Evolutionary conservation across 495 filamentous ascomycete species (phyloP).

Genomic region (Collariella sp.): DNA sequence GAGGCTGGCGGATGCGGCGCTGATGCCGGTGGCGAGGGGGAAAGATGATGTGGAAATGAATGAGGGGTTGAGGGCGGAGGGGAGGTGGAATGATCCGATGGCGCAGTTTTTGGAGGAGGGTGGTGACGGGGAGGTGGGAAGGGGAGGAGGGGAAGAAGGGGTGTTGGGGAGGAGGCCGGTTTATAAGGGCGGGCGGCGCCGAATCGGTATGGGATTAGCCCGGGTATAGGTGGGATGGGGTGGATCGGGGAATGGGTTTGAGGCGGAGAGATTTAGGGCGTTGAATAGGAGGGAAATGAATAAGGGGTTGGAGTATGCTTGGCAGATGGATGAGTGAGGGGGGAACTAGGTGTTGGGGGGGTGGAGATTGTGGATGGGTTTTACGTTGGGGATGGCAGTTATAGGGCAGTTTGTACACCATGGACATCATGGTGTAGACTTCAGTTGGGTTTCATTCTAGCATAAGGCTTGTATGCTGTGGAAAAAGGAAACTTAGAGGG

Average conservation of each 20-base stretch:
- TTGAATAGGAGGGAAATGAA: constrained; percentile 64
- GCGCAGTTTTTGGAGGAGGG: constrained; percentile 56
- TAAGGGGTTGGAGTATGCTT: constrained; percentile 77
- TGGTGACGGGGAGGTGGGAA: constrained; percentile 25
- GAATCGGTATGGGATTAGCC: constrained; percentile 94
- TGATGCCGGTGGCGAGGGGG: constrained; percentile 69
- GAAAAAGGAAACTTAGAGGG: no score
- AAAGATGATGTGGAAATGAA: constrained; percentile 81
- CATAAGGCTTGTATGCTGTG: no score
- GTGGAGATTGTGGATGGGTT: neutral
- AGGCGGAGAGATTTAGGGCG: constrained; percentile 87
- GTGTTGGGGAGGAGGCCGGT: constrained; percentile 53
- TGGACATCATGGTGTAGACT: no score
- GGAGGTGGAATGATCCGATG: constrained; percentile 92
- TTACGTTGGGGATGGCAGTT: no score
- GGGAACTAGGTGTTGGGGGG: neutral
- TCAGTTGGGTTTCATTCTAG: no score
- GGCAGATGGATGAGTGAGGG: constrained; percentile 82
- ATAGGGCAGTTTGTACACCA: no score
- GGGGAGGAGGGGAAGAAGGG: constrained; percentile 37
- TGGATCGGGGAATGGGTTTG: constrained; percentile 92
- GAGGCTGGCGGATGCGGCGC: constrained; percentile 64
- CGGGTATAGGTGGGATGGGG: constrained; percentile 93
- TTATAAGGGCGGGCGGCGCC: constrained; percentile 75
- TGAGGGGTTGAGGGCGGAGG: constrained; percentile 61